A percentile compares a stretch with the other conserved stretches of the same genome.
These are phyloP conservation scores for Euryodendron excelsum DNA, from an alignment of 148 eudicot species.

Conservation along the genomic window DNA sequence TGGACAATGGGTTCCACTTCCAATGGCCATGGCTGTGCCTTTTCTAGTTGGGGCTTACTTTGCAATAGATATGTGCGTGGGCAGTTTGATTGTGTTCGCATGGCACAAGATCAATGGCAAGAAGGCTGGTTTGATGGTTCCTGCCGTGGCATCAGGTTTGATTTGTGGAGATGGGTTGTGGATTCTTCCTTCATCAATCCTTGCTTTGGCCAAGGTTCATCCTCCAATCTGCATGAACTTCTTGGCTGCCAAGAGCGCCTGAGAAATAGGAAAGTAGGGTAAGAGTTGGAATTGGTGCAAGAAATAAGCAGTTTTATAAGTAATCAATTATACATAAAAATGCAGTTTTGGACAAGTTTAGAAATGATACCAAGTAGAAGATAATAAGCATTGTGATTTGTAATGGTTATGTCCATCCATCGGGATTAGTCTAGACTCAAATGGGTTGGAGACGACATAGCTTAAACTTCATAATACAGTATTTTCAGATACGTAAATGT, in stretches of 20 bases:
- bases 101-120: conserved; percentile 45
- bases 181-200: conserved; percentile 65
- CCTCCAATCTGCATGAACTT: conserved; percentile 80
- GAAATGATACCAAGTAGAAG: neutral
- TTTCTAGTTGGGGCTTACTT: conserved; percentile 68
- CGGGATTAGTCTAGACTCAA: no score
- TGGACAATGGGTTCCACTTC: conserved; percentile 59
- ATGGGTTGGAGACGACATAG: no score
- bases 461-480: no score
- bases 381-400: no score
- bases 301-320: neutral
- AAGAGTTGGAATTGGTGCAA: neutral
- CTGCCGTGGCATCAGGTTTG: conserved; percentile 79
- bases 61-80: conserved; percentile 77
- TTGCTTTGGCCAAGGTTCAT: conserved; percentile 55
- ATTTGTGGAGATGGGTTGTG: conserved; percentile 85
- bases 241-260: conserved; percentile 23
- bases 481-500: no score
- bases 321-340: no score
- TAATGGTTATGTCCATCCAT: no score
- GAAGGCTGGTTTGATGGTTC: conserved; percentile 56
- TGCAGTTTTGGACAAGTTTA: neutral
- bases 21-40: conserved; percentile 86
- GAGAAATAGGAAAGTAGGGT: neutral
- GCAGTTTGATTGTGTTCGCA: conserved; percentile 59